Percentiles rank a stretch among this genome's conserved stretches.
Evolutionary conservation across 225 moss, liverwort and hornwort species (phyloP).

Genomic region (Polytrichum formosum): DNA sequence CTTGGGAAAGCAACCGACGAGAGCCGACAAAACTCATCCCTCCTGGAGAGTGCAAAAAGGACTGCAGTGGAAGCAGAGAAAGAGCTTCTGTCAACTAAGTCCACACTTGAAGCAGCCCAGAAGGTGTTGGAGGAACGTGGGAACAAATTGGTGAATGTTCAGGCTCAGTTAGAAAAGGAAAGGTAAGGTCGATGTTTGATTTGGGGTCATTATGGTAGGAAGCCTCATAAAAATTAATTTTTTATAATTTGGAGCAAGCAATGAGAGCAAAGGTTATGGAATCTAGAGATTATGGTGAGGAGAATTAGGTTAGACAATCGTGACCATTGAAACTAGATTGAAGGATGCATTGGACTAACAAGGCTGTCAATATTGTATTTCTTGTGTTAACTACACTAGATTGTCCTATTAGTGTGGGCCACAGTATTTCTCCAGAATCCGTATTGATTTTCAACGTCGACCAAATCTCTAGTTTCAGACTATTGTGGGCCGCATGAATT

Average conservation of each 20-base stretch:
- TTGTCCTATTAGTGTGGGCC: too few relatives aligned
- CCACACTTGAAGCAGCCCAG: slow-evolving; percentile 62
- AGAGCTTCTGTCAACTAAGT: slow-evolving; percentile 58
- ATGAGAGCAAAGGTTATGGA: background rate
- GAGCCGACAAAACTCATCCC: slow-evolving; percentile 61
- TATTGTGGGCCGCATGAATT: too few relatives aligned
- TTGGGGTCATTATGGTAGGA: too few relatives aligned
- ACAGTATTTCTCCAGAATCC: too few relatives aligned
- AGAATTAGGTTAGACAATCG: background rate
- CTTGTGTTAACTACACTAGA: too few relatives aligned
- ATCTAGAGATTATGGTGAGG: background rate
- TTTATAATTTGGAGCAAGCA: background rate
- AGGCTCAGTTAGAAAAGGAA: slow-evolving; percentile 73
- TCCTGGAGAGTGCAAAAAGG: slow-evolving; percentile 74
- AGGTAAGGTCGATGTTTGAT: slow-evolving; percentile 29
- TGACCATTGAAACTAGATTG: background rate
- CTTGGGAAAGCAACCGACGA: slow-evolving; percentile 84
- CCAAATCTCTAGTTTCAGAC: too few relatives aligned
- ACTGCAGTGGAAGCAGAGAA: slow-evolving; percentile 73
- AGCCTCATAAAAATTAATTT: too few relatives aligned
- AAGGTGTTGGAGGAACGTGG: slow-evolving; percentile 70
- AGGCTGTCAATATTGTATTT: too few relatives aligned
- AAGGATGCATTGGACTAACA: background rate
- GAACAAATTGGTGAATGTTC: slow-evolving; percentile 62
- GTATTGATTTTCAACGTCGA: too few relatives aligned